Percentiles rank a stretch among this genome's conserved stretches.
Evolutionary conservation across 2,329 filamentous ascomycete species (phyloP).

Genomic region (Xylaria sp.): DNA sequence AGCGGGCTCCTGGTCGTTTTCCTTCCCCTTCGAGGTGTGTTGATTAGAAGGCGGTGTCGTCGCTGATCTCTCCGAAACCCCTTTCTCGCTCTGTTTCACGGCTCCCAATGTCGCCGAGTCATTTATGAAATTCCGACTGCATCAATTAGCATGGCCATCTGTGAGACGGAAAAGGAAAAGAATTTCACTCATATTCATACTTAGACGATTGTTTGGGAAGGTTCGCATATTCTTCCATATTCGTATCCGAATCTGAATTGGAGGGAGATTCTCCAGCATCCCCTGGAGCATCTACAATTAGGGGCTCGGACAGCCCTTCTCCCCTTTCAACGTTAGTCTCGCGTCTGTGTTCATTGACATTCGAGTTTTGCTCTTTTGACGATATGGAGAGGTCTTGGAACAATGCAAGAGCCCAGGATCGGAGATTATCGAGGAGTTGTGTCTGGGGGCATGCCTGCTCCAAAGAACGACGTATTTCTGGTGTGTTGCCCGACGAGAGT

Average conservation of each 20-base stretch:
- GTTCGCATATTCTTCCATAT: constrained; percentile 23
- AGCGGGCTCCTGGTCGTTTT: constrained; percentile 7
- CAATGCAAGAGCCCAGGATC: constrained; percentile 24
- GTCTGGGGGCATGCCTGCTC: constrained; percentile 16
- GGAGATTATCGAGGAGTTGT: constrained; percentile 21
- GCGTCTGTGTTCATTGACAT: background rate
- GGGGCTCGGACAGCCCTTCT: constrained; percentile 12
- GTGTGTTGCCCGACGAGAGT: constrained; percentile 8
- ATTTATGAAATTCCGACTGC: constrained; percentile 32
- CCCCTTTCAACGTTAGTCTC: background rate
- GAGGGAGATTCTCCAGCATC: constrained; percentile 12
- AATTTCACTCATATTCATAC: constrained; percentile 17
- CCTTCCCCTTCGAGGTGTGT: constrained; percentile 12
- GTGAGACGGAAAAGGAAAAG: background rate
- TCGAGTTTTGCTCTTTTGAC: background rate
- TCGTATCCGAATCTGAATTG: constrained; percentile 26
- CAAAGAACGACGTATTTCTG: constrained; percentile 7
- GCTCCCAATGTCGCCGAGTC: constrained; percentile 24
- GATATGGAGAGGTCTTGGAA: constrained; percentile 18
- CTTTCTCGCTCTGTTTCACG: constrained; percentile 24
- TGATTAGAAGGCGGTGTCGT: constrained; percentile 14
- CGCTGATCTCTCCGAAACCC: background rate
- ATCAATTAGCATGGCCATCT: constrained; percentile 20
- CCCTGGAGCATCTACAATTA: constrained; percentile 17
- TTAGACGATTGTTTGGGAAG: constrained; percentile 21